Conservation (phyloP, 2,329 filamentous ascomycete genomes). For the Sphaerulina populicola region DNA sequence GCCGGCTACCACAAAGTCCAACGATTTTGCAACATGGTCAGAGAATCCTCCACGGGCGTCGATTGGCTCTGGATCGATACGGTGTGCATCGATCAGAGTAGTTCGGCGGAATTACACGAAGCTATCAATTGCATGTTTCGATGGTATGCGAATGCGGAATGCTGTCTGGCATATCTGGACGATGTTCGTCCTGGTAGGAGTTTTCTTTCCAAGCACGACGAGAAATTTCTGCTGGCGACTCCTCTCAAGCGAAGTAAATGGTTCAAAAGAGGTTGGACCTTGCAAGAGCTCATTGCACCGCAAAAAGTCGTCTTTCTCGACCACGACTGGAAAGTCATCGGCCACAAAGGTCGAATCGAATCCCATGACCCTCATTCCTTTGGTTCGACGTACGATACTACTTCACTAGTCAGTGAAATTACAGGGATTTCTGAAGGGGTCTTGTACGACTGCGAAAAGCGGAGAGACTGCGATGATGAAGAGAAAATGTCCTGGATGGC, state of each 20-base stretch:
- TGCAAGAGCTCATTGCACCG: constrained; percentile 17
- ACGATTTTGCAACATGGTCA: constrained; percentile 3
- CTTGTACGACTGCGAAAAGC: constrained; percentile 1
- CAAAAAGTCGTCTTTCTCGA: constrained; percentile 14
- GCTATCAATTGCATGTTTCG: constrained; percentile 20
- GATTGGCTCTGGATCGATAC: constrained; percentile 21
- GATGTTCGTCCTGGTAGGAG: not conserved
- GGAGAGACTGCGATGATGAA: not conserved
- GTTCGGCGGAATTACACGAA: constrained; percentile 11
- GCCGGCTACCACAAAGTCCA: constrained; percentile 10
- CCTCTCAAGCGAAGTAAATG: constrained; percentile 10
- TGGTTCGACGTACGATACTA: not conserved
- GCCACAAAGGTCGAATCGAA: constrained; percentile 5
- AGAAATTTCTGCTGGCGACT: not conserved
- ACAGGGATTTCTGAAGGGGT: constrained; percentile 11
- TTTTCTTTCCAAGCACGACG: not conserved
- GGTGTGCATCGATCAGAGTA: constrained; percentile 17
- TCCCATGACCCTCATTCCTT: not conserved
- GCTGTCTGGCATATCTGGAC: constrained; percentile 16
- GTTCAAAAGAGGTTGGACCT: constrained; percentile 22
- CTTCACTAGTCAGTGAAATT: constrained; percentile 13
- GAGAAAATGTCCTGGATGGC: constrained; percentile 5
- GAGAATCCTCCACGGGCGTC: not conserved
- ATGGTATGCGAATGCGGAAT: constrained; percentile 14
- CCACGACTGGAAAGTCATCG: constrained; percentile 10